Evolutionary conservation across 192 early-diverging fungal species (phyloP), one percentile per base, ranked within the genome.

Genomic region (Spizellomyces punctatus): DNA sequence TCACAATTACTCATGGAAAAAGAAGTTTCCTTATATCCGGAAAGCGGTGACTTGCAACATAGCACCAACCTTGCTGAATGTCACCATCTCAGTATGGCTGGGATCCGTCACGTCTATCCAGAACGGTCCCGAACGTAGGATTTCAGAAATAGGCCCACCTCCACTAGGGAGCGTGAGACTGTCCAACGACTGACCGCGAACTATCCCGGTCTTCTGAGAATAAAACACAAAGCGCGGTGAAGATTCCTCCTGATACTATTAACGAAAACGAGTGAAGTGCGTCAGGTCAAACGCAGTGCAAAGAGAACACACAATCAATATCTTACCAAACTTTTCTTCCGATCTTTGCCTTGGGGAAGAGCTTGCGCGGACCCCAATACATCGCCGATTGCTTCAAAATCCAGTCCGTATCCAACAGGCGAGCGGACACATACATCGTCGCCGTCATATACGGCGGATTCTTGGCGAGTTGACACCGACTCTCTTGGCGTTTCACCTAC

Each of bases 91-190:
- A 5, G 73, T 57, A 19, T 52, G 46, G 14, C 80, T 79, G 0
- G 85, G 81, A 43, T 67, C 65, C n/a, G 73, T 82, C 46, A 83
- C 75, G 66, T 86, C 81, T 14, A 86, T 71, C 85, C 85, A 86
- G 67, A 86, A 86, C 14, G 83, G 78, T 5, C 75, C 80, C 9
- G 46, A 3, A 10, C 62, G 46, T 0, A 81, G 64, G 6, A 81
- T 47, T 36, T 79, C 76, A 14, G 9, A 19, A n/a, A 76, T 68
- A 0, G 70, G 54, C 9, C 36, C 22, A 43, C 48, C 60, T 41
- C 45, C 58, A 6, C n/a, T 12, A 8, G 71, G 41, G 22, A 84
- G 64, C 8, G 69, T 66, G 6, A 84, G 62, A 2, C 67, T 58
- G 48, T 79, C 75, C 41, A 81, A 74, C 14, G 46, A 42, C 9